Evolutionary conservation across 257 asterid genomes (phyloP).

Genomic region (Schizonepeta tenuifolia): DNA sequence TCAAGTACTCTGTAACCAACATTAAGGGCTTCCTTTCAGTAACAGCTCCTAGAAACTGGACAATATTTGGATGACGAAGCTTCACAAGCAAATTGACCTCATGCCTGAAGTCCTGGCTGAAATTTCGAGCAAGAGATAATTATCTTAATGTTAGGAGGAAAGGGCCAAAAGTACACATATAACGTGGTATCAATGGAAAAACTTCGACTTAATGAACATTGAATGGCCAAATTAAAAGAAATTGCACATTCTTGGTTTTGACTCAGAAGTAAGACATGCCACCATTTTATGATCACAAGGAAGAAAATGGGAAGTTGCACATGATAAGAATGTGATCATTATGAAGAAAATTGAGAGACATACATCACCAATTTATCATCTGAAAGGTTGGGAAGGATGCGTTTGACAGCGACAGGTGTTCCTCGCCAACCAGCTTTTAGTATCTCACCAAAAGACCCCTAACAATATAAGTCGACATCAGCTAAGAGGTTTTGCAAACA

Average conservation of each 20-base stretch:
- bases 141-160: not conserved
- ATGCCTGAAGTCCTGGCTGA: conserved; percentile 98
- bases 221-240: conserved; percentile 3
- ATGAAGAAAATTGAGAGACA: conserved; percentile 32
- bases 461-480: conserved; percentile 44
- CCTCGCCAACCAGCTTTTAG: conserved; percentile 94
- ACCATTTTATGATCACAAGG: conserved; percentile 7
- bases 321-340: conserved; percentile 5
- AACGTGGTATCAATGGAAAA: not conserved
- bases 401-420: conserved; percentile 96
- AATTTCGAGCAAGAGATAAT: conserved; percentile 30
- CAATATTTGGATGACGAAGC: conserved; percentile 98
- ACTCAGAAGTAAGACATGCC: conserved; percentile 1
- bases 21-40: conserved; percentile 91
- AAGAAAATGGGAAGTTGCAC: conserved; percentile 14
- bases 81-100: conserved; percentile 97
- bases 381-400: conserved; percentile 96
- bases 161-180: conserved; percentile 16
- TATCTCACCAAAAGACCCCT: conserved; percentile 99
- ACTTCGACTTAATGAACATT: not conserved
- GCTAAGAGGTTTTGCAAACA: conserved; percentile 34
- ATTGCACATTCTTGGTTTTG: not conserved
- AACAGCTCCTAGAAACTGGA: conserved; percentile 98
- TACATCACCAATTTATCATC: conserved; percentile 95
- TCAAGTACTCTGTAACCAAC: conserved; percentile 91